These are phyloP conservation scores for Ascoidea asiatica DNA, from an alignment of 805 yeast species.

Conservation along the genomic window DNA sequence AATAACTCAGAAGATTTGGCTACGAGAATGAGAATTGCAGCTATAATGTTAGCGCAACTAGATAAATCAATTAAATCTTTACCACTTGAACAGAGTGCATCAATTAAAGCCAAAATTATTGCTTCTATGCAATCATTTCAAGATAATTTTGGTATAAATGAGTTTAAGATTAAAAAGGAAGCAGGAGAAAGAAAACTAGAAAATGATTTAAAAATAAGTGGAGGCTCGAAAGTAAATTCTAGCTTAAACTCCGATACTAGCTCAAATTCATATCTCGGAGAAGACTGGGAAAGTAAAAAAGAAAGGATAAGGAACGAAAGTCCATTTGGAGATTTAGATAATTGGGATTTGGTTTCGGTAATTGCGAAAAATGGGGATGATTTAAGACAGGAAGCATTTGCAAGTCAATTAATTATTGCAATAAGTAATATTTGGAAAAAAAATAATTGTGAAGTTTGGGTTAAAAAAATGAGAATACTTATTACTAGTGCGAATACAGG, in stretches of 20 bases:
- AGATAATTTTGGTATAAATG: slow-evolving; percentile 44
- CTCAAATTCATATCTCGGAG: slow-evolving; percentile 58
- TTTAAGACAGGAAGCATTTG: slow-evolving; percentile 93
- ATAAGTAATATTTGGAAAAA: slow-evolving; percentile 76
- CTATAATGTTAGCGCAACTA: slow-evolving; percentile 84
- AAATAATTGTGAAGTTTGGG: slow-evolving; percentile 69
- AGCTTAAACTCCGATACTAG: no score
- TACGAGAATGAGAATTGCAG: slow-evolving; percentile 90
- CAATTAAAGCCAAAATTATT: slow-evolving; percentile 55
- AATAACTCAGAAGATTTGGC: slow-evolving; percentile 45
- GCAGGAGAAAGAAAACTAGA: slow-evolving; percentile 89
- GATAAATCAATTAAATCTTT: slow-evolving; percentile 46
- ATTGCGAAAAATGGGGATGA: slow-evolving; percentile 96
- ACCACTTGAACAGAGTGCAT: slow-evolving; percentile 40
- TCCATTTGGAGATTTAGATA: slow-evolving; percentile 70
- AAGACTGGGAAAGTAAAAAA: slow-evolving; percentile 82
- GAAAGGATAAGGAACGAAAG: slow-evolving; percentile 69
- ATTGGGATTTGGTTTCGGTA: slow-evolving; percentile 93
- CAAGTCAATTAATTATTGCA: slow-evolving; percentile 83
- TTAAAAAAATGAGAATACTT: slow-evolving; percentile 81
- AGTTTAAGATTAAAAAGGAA: slow-evolving; percentile 44
- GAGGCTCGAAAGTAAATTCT: slow-evolving; percentile 30
- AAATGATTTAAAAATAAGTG: slow-evolving; percentile 82
- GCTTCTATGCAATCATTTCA: slow-evolving; percentile 68
- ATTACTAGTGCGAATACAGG: slow-evolving; percentile 88